These are phyloP conservation scores for Rhamnella rubrinervis DNA, from an alignment of 331 rosid species.

Conservation along the genomic window DNA sequence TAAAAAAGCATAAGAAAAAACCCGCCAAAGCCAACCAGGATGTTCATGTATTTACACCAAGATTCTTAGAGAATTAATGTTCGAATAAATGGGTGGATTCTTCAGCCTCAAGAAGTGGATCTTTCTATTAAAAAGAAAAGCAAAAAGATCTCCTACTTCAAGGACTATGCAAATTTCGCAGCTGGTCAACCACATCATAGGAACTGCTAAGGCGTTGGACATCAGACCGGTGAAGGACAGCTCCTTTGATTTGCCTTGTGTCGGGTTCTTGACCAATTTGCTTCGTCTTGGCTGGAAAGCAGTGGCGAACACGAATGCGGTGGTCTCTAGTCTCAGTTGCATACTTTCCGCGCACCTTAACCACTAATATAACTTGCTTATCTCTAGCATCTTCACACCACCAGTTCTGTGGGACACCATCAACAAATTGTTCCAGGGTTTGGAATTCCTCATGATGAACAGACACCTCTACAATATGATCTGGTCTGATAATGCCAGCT, in stretches of 20 bases:
- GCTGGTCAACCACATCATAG: constrained; percentile 64
- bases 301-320: constrained; percentile 71
- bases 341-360: constrained; percentile 69
- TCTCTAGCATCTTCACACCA: constrained; percentile 96
- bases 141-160: constrained; percentile 27
- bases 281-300: constrained; percentile 53
- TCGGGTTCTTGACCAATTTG: constrained; percentile 33
- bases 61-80: constrained; percentile 16
- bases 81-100: constrained; percentile 3
- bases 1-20: constrained; percentile 7
- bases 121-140: background rate
- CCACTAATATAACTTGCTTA: constrained; percentile 72
- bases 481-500: constrained; percentile 74
- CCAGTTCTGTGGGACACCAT: constrained; percentile 70
- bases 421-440: constrained; percentile 74
- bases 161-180: constrained; percentile 64
- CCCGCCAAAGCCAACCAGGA: background rate
- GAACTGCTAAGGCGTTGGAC: constrained; percentile 72
- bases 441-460: constrained; percentile 83
- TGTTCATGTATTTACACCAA: constrained; percentile 23
- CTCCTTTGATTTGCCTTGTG: constrained; percentile 52
- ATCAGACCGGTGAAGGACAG: constrained; percentile 75
- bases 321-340: constrained; percentile 56
- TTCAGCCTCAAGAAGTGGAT: constrained; percentile 7
- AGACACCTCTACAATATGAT: constrained; percentile 72